Percentiles rank a stretch among this genome's conserved stretches.
Evolutionary conservation across 2,329 filamentous ascomycete species (phyloP).

Genomic region (Claviceps sp.): DNA sequence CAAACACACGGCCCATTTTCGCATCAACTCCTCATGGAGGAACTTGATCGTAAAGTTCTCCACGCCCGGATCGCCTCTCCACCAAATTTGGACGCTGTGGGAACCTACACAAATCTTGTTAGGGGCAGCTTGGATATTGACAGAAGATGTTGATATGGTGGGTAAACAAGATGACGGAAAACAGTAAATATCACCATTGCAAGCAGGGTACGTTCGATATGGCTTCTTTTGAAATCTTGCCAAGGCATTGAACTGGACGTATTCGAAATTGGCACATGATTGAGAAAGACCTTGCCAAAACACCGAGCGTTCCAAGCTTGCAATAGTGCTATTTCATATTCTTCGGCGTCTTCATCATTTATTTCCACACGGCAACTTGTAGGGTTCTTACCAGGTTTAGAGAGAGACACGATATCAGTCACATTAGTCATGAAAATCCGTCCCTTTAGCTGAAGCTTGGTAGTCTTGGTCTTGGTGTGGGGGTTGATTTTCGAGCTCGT

Average conservation of each 20-base stretch:
- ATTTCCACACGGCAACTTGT: no score
- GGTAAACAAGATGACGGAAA: conserved; percentile 30
- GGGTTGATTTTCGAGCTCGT: conserved; percentile 42
- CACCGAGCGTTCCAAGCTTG: no score
- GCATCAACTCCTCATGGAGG: conserved; percentile 80
- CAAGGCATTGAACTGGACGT: no score
- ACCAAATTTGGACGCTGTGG: conserved; percentile 94
- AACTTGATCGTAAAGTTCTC: conserved; percentile 96
- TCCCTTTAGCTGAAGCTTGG: conserved; percentile 87
- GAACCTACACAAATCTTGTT: conserved; percentile 45
- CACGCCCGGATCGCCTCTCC: conserved; percentile 91
- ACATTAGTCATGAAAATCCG: conserved; percentile 99
- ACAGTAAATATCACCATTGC: conserved; percentile 32
- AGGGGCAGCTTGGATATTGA: conserved; percentile 4
- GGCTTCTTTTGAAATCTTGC: no score
- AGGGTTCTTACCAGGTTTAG: conserved; percentile 61
- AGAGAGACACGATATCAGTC: conserved; percentile 78
- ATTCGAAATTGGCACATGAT: no score
- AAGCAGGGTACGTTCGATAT: no score
- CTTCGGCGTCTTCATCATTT: no score
- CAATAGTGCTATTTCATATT: no score
- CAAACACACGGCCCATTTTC: conserved; percentile 75
- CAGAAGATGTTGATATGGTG: no score
- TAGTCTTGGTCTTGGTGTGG: conserved; percentile 56
- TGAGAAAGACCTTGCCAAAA: no score